These are phyloP conservation scores for Rhynchosporium secalis DNA, from an alignment of 2,329 filamentous ascomycete genomes.

Conservation along the genomic window DNA sequence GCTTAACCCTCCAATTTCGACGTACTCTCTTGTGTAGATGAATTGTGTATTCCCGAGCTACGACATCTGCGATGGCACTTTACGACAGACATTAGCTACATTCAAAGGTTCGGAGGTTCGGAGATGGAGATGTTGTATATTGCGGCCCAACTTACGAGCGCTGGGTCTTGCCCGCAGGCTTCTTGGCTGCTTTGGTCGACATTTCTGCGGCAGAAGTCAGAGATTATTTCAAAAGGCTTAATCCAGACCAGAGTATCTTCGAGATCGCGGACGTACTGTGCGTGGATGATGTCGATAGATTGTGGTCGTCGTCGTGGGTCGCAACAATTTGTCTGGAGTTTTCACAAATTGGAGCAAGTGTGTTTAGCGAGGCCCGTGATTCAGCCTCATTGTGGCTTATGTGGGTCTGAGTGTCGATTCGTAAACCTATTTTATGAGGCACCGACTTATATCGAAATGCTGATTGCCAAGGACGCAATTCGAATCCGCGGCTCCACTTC, in stretches of 20 bases:
- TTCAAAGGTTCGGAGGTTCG: too few relatives aligned
- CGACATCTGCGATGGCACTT: conserved; percentile 91
- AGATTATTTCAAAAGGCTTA: background rate
- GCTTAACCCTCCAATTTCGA: conserved; percentile 40
- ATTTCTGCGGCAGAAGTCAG: conserved; percentile 54
- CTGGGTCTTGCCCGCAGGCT: conserved; percentile 66
- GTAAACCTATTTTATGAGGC: too few relatives aligned
- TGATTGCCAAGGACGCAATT: background rate
- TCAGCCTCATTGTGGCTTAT: background rate
- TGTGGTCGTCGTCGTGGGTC: conserved; percentile 26
- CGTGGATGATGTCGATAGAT: conserved; percentile 31
- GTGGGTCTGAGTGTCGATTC: too few relatives aligned
- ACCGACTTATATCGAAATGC: too few relatives aligned
- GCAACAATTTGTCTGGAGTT: background rate
- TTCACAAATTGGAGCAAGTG: conserved; percentile 26
- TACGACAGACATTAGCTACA: too few relatives aligned
- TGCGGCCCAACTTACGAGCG: conserved; percentile 56
- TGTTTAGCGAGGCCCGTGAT: background rate
- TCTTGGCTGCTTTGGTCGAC: conserved; percentile 62
- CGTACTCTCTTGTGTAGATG: conserved; percentile 99
- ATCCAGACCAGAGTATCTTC: background rate
- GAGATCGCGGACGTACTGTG: conserved; percentile 28
- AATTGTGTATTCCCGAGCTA: conserved; percentile 99
- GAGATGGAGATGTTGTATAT: too few relatives aligned
- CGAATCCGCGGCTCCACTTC: background rate